Evolutionary conservation across 345 rosid species (phyloP).

Genomic region (Draba incana): DNA sequence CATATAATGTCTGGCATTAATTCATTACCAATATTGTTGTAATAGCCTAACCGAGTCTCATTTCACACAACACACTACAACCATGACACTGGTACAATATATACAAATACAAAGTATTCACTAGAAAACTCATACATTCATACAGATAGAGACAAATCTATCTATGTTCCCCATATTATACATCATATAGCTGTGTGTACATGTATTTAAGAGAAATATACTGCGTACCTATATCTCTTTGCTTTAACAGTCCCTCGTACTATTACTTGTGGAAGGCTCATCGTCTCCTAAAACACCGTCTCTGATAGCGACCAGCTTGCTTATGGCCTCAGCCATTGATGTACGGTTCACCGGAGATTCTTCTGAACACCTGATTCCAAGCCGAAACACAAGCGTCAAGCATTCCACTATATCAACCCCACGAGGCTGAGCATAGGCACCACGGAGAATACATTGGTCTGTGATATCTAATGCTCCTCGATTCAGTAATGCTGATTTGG

Average conservation of each 20-base stretch:
- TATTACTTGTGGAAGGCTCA: not conserved
- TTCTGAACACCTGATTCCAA: slow-evolving; percentile 33
- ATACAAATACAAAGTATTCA: not conserved
- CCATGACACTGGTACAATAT: not conserved
- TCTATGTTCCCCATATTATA: too few relatives aligned
- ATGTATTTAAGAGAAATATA: not conserved
- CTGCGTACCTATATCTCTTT: slow-evolving; percentile 8
- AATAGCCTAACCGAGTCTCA: too few relatives aligned
- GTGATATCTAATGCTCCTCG: slow-evolving; percentile 16
- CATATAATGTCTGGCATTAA: too few relatives aligned
- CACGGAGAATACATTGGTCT: slow-evolving; percentile 22
- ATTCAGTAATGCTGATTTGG: slow-evolving; percentile 27
- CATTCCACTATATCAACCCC: slow-evolving; percentile 13
- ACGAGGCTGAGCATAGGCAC: not conserved
- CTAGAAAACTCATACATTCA: not conserved
- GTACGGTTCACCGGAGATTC: slow-evolving; percentile 19
- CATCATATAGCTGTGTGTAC: too few relatives aligned
- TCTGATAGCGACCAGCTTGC: slow-evolving; percentile 25
- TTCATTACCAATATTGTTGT: too few relatives aligned
- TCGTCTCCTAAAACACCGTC: not conserved
- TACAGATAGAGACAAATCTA: not conserved
- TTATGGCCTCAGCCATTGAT: slow-evolving; percentile 26
- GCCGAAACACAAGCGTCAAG: slow-evolving; percentile 21
- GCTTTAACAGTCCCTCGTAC: slow-evolving; percentile 8
- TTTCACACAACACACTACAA: too few relatives aligned